phyloP scores from a whole-genome alignment of 1,284 basidiomycete genomes.

The Cutaneotrichosporon cutaneum region DNA sequence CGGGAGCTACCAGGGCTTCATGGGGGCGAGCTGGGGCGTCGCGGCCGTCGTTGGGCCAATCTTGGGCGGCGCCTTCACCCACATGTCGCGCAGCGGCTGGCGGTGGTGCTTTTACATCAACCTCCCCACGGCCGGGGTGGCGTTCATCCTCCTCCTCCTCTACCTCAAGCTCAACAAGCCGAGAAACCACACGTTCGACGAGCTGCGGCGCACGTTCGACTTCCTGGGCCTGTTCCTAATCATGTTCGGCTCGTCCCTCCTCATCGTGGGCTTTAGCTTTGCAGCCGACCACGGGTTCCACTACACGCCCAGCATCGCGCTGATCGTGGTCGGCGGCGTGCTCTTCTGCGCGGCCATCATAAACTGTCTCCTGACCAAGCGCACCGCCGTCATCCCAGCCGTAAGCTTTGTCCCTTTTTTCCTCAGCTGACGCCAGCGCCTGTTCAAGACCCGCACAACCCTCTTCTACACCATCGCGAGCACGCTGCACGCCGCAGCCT shows the following conservation, averaged over 20 bases:
- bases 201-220: constrained; percentile 46
- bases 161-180: constrained; percentile 73
- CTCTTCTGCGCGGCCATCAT: constrained; percentile 61
- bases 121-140: constrained; percentile 56
- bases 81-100: constrained; percentile 31
- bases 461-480: constrained; percentile 42
- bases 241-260: constrained; percentile 67
- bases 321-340: constrained; percentile 67
- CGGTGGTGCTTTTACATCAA: constrained; percentile 39
- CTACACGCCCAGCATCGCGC: constrained; percentile 64
- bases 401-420: constrained; percentile 20
- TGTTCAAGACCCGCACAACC: constrained; percentile 46
- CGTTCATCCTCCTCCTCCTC: constrained; percentile 68
- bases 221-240: constrained; percentile 58
- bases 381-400: constrained; percentile 68
- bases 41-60: constrained; percentile 52
- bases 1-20: constrained; percentile 52
- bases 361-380: constrained; percentile 69
- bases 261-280: constrained; percentile 71
- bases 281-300: constrained; percentile 50
- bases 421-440: constrained; percentile 22
- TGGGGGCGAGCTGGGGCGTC: constrained; percentile 53
- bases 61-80: constrained; percentile 47
- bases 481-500: constrained; percentile 36
- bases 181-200: constrained; percentile 12